Percentiles rank a stretch among this genome's conserved stretches.
Evolutionary conservation across 768 basidiomycete genomes (phyloP).

Genomic region (Panellus pusillus): DNA sequence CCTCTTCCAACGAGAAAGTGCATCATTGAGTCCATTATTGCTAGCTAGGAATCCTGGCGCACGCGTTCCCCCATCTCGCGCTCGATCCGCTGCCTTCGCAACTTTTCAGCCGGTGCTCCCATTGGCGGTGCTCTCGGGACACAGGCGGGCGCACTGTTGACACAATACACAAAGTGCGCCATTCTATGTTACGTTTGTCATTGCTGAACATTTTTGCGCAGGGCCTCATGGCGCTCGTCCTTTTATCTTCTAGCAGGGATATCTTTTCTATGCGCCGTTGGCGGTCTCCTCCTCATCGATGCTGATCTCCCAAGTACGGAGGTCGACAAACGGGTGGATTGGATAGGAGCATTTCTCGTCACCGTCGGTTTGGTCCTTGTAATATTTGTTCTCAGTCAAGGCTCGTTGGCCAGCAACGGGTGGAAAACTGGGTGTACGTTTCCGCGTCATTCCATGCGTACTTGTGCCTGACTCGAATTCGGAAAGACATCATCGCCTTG

Average conservation of each 20-base stretch:
- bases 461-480: constrained; percentile 1
- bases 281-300: constrained; percentile 51
- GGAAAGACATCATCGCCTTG: constrained; percentile 61
- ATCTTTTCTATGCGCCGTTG: constrained; percentile 37
- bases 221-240: constrained; percentile 50
- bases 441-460: constrained; percentile 17
- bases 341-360: constrained; percentile 66
- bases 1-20: not conserved
- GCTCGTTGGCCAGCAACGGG: constrained; percentile 51
- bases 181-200: not conserved
- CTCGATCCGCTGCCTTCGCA: constrained; percentile 65
- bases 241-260: constrained; percentile 50
- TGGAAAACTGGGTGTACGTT: constrained; percentile 48
- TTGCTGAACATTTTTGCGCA: not conserved
- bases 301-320: constrained; percentile 36
- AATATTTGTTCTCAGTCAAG: constrained; percentile 68
- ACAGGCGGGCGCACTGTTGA: constrained; percentile 57
- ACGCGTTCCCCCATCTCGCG: constrained; percentile 48
- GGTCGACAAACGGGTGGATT: constrained; percentile 54
- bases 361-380: constrained; percentile 67
- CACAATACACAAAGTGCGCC: constrained; percentile 32
- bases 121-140: constrained; percentile 60
- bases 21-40: not conserved
- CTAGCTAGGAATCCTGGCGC: constrained; percentile 65
- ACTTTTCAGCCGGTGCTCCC: constrained; percentile 71